Evolutionary conservation across 768 basidiomycete genomes (phyloP), one percentile per base, ranked within the genome.

Genomic region (Termitomyces sp.): DNA sequence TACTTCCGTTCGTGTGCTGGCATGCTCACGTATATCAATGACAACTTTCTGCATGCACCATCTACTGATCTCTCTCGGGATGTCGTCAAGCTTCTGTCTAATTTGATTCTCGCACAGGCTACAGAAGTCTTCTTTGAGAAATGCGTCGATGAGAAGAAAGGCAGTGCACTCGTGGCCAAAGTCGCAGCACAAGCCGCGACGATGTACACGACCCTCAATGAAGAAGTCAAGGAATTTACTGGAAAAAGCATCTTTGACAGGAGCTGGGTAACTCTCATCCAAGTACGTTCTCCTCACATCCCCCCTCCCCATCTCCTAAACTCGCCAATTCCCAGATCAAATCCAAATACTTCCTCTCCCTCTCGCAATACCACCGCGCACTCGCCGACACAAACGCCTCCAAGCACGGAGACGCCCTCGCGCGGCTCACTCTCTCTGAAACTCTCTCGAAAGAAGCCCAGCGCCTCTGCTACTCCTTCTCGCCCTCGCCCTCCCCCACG

Each of bases 1-100:
- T 95, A 93, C 73, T 91, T 93, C 65, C 79, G 89, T 18, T 85
- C 90, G 12, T 87, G 90, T 43, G 92, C 95, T 2, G 97, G 97
- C 20, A 97, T 99, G 93, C 84, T 98, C 67, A 93, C 87, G 6
- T 99, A 98, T 70, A 94, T 99, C 77, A 98, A 98, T 75, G 97
- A 99, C 72, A 98, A 99, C 81, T 99, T 99, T 71, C 77, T 99
- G 0, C 97, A 99, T 66, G 97, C 96, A 0, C 97, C 97, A 0
- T 94, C 91, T 22, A 97, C 92, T 1, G 97, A 98, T 73, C 83
- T 98, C 46, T 89, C 88, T 66, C 81, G 93, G 20, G 96, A 98
- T 59, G 92, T 98, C 56, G 82, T 99, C 78, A 95, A 96, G 71
- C 92, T 96, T 64, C 78, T 97, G 40, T 85, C 94, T 1, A 83